phyloP scores from a whole-genome alignment of 768 basidiomycete species.

The Phlebiopsis flavidoalba region DNA sequence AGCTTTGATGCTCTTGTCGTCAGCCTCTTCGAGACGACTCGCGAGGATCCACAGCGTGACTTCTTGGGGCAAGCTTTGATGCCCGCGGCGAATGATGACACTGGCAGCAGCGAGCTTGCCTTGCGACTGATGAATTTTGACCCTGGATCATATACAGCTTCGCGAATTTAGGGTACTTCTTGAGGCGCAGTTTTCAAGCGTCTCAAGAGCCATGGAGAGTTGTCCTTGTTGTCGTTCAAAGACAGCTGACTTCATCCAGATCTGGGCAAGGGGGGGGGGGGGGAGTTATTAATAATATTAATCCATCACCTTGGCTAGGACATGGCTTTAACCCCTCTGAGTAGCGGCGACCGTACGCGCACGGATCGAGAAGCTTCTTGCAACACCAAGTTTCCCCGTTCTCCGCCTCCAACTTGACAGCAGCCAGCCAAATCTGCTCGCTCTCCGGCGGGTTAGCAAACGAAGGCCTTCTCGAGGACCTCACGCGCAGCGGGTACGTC shows the following conservation, averaged over 20 bases:
- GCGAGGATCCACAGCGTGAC: constrained; percentile 87
- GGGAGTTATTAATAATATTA: not conserved
- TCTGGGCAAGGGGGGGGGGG: no score
- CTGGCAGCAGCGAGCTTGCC: constrained; percentile 64
- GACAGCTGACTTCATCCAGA: constrained; percentile 98
- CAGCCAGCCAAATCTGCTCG: constrained; percentile 97
- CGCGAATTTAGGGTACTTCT: constrained; percentile 82
- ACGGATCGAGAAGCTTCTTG: constrained; percentile 78
- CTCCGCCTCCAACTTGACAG: constrained; percentile 95
- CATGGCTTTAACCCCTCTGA: constrained; percentile 64
- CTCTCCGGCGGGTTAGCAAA: constrained; percentile 92
- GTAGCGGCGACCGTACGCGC: constrained; percentile 91
- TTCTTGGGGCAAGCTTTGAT: constrained; percentile 81
- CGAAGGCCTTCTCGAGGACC: constrained; percentile 85
- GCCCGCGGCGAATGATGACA: constrained; percentile 75
- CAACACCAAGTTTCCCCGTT: constrained; percentile 87
- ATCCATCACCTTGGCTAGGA: not conserved
- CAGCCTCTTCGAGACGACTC: constrained; percentile 84
- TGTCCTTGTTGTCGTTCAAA: constrained; percentile 90
- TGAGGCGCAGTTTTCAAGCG: constrained; percentile 67
- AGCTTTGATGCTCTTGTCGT: constrained; percentile 88
- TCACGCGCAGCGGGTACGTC: constrained; percentile 89
- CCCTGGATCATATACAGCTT: constrained; percentile 98
- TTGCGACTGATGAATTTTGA: constrained; percentile 71
- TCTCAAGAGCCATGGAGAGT: constrained; percentile 66